Percentiles rank a stretch among this genome's conserved stretches.
These are phyloP conservation scores for Epichloe gansuensis DNA, from an alignment of 2,329 filamentous ascomycete species.

Conservation along the genomic window DNA sequence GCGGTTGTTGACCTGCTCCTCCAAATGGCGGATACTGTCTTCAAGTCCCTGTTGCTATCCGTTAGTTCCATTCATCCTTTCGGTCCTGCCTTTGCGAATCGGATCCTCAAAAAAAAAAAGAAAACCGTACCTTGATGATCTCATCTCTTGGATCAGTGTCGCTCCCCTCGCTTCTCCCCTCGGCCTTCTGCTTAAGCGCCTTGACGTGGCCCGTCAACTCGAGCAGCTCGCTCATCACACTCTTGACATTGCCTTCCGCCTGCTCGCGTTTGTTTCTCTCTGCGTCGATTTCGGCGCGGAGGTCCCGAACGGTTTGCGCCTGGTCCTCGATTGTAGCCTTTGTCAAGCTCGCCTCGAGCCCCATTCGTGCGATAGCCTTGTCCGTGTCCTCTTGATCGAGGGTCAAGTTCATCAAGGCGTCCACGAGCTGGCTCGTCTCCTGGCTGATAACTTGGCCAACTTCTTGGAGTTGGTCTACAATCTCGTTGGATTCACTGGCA, in stretches of 20 bases:
- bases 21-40: slow-evolving; percentile 20
- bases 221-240: slow-evolving; percentile 10
- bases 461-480: slow-evolving; percentile 22
- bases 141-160: slow-evolving; percentile 13
- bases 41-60: slow-evolving; percentile 16
- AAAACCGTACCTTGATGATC: slow-evolving; percentile 18
- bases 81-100: no score
- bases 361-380: slow-evolving; percentile 25
- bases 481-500: slow-evolving; percentile 20
- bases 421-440: slow-evolving; percentile 26
- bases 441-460: slow-evolving; percentile 25
- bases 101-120: background rate
- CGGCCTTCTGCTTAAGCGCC: slow-evolving; percentile 16
- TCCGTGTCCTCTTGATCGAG: slow-evolving; percentile 27
- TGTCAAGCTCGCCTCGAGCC: slow-evolving; percentile 24
- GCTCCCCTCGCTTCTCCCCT: slow-evolving; percentile 7
- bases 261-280: slow-evolving; percentile 20
- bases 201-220: slow-evolving; percentile 14
- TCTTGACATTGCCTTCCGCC: slow-evolving; percentile 16
- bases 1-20: slow-evolving; percentile 24
- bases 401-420: slow-evolving; percentile 23
- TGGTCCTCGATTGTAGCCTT: slow-evolving; percentile 23
- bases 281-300: slow-evolving; percentile 18
- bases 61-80: background rate
- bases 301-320: slow-evolving; percentile 18